Base-by-base conservation (phyloP, 106 monocot species). In the Hemerocallis citrina region DNA sequence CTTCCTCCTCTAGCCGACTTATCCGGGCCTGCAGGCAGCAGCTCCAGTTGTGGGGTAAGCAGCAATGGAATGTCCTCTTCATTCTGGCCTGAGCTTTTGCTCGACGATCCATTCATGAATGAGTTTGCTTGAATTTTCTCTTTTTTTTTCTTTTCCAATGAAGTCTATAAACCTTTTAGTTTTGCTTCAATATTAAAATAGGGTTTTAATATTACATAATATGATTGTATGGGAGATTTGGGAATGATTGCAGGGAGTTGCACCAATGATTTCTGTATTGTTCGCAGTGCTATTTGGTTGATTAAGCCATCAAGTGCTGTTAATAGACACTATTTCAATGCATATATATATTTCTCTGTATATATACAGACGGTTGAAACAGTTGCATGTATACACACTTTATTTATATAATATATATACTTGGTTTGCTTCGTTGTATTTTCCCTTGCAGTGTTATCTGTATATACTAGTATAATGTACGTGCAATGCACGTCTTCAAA, bases 1-100 rank as follows among this genome's bases (percentile, higher is more conserved):
- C 66, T 73, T 7, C 75, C 83, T 3, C 74, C 74, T 30, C 78
- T 78, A 24, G 41, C 57, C 19, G 75, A 79, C 31, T 24, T 75
- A 11, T 59, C 52, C 4, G 63, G 69, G 6, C 74, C 74, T 61
- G 74, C 61, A 23, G 71, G 71, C 15, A 78, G 74, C 34, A 63
- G 69, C 49, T 63, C 76, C 4, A 76, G 68, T 61, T 58, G 65
- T 39, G 71, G 52, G 33, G 62, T 40, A 1, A 57, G 30, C 12
- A 66, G 12, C 32, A 55, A 14, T 23, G 10, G 56, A 34, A 35
- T 63, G n/a, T 21, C 52, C 34, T 54, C 54, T 11, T 54, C 29
- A 22, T 54, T 22, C 27, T 73, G 69, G 82, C 71, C 74, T 34
- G 83, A 83, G 10, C 9, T 67, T 32, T 56, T 81, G 11, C 55